Conservation (phyloP, 768 basidiomycete genomes). For the Lentinula raphanica region DNA sequence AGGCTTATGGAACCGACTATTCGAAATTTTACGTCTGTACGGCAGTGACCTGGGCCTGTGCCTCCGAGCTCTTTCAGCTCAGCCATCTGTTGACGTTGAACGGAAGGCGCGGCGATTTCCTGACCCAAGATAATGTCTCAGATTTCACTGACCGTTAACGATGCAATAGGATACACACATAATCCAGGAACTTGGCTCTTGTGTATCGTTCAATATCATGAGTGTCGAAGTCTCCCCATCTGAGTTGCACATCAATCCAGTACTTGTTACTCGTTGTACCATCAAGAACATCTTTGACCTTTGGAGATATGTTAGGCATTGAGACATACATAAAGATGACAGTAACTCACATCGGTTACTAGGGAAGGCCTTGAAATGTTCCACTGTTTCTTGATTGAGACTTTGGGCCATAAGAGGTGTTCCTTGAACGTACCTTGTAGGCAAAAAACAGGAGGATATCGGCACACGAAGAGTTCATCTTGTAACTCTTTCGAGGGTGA, state of each 20-base stretch:
- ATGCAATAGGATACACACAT: slow-evolving; percentile 76
- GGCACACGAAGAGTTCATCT: slow-evolving; percentile 99
- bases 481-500: slow-evolving; percentile 99
- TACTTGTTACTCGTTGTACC: slow-evolving; percentile 99
- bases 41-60: slow-evolving; percentile 92
- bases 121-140: slow-evolving; percentile 98
- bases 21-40: slow-evolving; percentile 68
- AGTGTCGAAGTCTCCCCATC: slow-evolving; percentile 98
- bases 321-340: background rate
- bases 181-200: slow-evolving; percentile 98
- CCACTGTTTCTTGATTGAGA: slow-evolving; percentile 52
- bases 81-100: slow-evolving; percentile 99
- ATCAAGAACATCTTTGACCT: slow-evolving; percentile 93
- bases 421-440: slow-evolving; percentile 53
- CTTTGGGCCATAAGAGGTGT: too few species aligned
- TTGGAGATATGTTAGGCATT: slow-evolving; percentile 8
- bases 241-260: slow-evolving; percentile 94
- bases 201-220: slow-evolving; percentile 99
- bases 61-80: slow-evolving; percentile 92
- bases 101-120: slow-evolving; percentile 93
- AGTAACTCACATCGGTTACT: slow-evolving; percentile 72
- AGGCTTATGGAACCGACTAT: background rate
- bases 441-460: slow-evolving; percentile 97
- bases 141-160: slow-evolving; percentile 92
- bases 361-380: slow-evolving; percentile 95